Evolutionary conservation across 2,329 filamentous ascomycete species (phyloP).

Genomic region (Acephala macrosclerotiorum): DNA sequence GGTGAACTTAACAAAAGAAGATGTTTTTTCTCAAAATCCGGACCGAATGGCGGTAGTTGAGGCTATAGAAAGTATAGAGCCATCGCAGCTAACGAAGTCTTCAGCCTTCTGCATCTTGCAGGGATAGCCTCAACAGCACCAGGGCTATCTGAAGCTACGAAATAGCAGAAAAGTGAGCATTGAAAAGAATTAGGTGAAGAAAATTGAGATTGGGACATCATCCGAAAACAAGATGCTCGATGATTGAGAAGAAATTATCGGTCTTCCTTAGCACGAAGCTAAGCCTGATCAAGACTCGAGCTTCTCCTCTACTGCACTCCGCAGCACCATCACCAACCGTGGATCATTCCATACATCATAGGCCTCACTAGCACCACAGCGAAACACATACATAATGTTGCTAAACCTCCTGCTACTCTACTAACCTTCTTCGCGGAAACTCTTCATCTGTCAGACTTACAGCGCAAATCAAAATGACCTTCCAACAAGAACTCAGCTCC

Average conservation of each 20-base stretch:
- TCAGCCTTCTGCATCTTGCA: neutral
- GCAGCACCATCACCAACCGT: neutral
- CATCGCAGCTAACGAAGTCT: neutral
- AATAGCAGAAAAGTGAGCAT: neutral
- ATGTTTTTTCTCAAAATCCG: neutral
- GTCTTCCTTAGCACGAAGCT: neutral
- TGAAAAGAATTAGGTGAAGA: no score
- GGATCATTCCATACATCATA: constrained; percentile 8
- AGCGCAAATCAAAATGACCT: constrained; percentile 36
- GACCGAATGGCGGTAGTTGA: neutral
- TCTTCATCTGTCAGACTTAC: neutral
- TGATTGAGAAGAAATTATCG: neutral
- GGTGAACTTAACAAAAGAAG: neutral
- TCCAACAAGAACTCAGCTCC: constrained; percentile 42
- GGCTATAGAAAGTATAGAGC: neutral
- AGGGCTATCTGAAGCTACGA: neutral
- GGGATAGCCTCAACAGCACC: neutral
- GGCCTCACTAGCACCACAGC: neutral
- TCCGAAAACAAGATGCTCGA: neutral
- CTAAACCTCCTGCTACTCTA: neutral
- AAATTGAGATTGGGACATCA: neutral
- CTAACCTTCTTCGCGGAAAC: neutral
- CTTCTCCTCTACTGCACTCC: neutral
- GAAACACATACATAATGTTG: neutral
- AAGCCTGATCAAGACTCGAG: neutral